Evolutionary conservation across 768 basidiomycete species (phyloP).

Genomic region (Leucocoprinus birnbaumii): DNA sequence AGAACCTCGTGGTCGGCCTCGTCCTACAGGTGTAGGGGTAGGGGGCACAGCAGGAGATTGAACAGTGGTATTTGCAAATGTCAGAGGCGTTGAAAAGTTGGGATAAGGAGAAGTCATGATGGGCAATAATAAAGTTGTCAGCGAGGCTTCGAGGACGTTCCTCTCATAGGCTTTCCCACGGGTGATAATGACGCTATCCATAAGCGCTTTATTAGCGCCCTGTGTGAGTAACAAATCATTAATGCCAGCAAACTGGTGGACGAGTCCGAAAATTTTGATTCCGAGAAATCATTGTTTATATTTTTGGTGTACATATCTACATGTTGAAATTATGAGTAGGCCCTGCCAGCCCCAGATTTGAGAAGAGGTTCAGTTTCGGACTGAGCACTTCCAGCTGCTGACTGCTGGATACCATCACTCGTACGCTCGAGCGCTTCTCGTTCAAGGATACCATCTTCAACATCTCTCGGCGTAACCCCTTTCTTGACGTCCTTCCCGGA

Average conservation of each 20-base stretch:
- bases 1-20: constrained; percentile 31
- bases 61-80: neutral
- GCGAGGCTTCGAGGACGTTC: neutral
- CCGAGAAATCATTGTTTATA: no score
- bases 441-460: neutral
- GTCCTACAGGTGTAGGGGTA: constrained; percentile 26
- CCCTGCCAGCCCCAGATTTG: no score
- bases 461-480: neutral
- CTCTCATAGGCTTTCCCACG: neutral
- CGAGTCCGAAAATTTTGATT: no score
- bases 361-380: no score
- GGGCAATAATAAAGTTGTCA: neutral
- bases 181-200: neutral
- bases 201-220: no score
- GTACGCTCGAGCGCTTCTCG: no score
- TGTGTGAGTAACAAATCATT: no score
- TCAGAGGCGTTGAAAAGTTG: constrained; percentile 9
- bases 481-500: neutral
- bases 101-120: constrained; percentile 7
- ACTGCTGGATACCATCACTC: no score
- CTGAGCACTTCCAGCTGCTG: no score
- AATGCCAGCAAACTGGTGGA: no score
- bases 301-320: no score
- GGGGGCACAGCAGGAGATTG: constrained; percentile 8
- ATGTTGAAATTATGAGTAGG: no score